Percentiles rank a stretch among this genome's conserved stretches.
These are phyloP conservation scores for Dictyophora rubrovolvata DNA, from an alignment of 768 basidiomycete genomes.

Conservation along the genomic window DNA sequence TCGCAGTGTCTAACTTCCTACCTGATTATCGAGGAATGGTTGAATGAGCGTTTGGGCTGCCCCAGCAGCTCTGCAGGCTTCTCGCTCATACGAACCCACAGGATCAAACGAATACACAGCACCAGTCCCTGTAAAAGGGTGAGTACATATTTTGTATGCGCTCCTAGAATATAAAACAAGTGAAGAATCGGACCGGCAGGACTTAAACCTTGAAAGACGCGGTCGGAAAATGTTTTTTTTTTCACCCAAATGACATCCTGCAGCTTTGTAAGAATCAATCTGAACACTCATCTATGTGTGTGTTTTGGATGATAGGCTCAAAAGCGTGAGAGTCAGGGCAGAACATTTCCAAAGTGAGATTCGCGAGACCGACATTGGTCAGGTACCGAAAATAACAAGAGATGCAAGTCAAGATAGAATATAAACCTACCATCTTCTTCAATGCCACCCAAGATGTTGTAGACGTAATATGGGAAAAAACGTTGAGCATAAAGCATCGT, in stretches of 20 bases:
- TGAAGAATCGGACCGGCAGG: neutral
- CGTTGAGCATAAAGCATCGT: conserved; percentile 95
- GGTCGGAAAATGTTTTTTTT: neutral
- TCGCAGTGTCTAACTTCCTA: conserved; percentile 27
- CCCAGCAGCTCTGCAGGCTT: conserved; percentile 92
- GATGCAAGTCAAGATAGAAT: neutral
- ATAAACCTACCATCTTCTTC: conserved; percentile 81
- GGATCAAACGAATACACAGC: conserved; percentile 99
- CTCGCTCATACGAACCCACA: conserved; percentile 95
- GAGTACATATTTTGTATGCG: neutral
- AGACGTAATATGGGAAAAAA: conserved; percentile 98
- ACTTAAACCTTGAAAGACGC: too few species aligned
- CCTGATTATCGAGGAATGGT: conserved; percentile 98
- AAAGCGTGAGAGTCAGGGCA: conserved; percentile 6
- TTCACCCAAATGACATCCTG: too few species aligned
- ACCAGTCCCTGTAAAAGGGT: conserved; percentile 56
- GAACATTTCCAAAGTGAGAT: conserved; percentile 4
- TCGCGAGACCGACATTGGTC: neutral
- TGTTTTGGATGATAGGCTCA: neutral
- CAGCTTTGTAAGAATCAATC: too few species aligned
- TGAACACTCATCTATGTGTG: too few species aligned
- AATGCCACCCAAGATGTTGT: conserved; percentile 92
- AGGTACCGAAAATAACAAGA: neutral
- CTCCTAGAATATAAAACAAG: neutral
- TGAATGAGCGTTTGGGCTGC: conserved; percentile 92